phyloP scores from a whole-genome alignment of 192 early-diverging fungal genomes.

The Dissophora ornata region DNA sequence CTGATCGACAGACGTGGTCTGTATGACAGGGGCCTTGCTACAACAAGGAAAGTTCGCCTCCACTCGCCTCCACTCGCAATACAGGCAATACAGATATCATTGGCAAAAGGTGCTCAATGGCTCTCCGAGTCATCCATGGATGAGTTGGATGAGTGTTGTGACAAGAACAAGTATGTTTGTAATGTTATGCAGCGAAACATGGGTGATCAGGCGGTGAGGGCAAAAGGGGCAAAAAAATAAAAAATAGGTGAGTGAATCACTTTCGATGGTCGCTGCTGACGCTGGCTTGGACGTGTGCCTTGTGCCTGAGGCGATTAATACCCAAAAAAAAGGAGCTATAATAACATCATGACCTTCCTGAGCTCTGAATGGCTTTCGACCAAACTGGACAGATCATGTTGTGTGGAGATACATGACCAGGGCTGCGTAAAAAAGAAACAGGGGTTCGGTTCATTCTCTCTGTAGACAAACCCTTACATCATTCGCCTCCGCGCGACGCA shows the following conservation, averaged over 20 bases:
- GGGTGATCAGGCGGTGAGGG: conserved; percentile 30
- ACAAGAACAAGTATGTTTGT: background rate
- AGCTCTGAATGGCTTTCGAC: conserved; percentile 16
- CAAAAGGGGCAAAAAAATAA: conserved; percentile 19
- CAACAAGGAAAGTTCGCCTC: too few relatives aligned
- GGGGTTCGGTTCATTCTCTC: background rate
- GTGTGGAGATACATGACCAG: conserved; percentile 1
- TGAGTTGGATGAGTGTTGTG: too few relatives aligned
- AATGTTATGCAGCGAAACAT: conserved; percentile 15
- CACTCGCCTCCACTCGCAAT: too few relatives aligned
- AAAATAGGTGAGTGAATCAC: background rate
- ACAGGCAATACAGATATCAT: background rate
- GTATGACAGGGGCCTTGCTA: too few relatives aligned
- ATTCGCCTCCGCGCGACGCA: background rate
- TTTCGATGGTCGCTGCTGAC: background rate
- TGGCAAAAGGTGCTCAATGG: background rate
- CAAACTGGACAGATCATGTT: conserved; percentile 20
- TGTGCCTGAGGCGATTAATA: background rate
- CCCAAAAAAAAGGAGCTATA: conserved; percentile 17
- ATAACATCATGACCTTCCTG: conserved; percentile 29
- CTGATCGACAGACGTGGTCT: background rate
- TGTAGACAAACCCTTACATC: background rate
- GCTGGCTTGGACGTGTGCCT: conserved; percentile 17
- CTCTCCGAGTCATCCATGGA: too few relatives aligned
- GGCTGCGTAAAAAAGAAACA: conserved; percentile 1